Evolutionary conservation across 1,284 basidiomycete species (phyloP), one percentile per base, ranked within the genome.

Genomic region (Leucoagaricus sp.): DNA sequence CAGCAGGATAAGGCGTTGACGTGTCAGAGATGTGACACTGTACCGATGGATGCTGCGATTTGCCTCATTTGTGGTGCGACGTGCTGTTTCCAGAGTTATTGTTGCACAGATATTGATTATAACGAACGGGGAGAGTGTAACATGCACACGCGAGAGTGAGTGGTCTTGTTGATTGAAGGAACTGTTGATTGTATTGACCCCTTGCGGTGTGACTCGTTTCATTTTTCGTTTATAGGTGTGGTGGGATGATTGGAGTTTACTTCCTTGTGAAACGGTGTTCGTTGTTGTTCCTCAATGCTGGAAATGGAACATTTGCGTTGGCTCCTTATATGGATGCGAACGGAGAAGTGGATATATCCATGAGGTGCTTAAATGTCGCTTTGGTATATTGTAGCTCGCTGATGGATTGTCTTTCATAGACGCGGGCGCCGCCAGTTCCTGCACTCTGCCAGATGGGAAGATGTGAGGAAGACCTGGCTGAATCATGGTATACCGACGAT

Each of bases 241-340:
- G 93, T 7, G 95, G 94, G 2, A 86, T 87, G 0, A 80, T 94
- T 33, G 97, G 96, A 6, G 73, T 96, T 55, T 99, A 90, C 72
- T 96, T 97, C 71, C 84, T 96, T 55, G 87, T 98, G 64, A 96
- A 96, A 69, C 86, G 93, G 46, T 98, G 96, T 72, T 85, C 90
- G n/a, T 69, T 98, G 44, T 71, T 99, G n/a, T 95, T 94, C 68
- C 81, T 99, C 4, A 96, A 95, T 66, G 88, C 89, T 26, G 89
- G 87, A 58, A 94, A 91, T 55, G 97, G 96, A 8, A 86, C 91
- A 3, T 98, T 97, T 72, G 82, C 85, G 1, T 85, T 87, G 21
- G 93, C 95, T 45, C 96, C 97, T 0, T 99, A 98, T 68, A 81
- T 99, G 41, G 97, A 99, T 64, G 85, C 86, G 3, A 96, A 99